phyloP scores from a whole-genome alignment of 495 filamentous ascomycete genomes.

The Trypethelium eluteriae region DNA sequence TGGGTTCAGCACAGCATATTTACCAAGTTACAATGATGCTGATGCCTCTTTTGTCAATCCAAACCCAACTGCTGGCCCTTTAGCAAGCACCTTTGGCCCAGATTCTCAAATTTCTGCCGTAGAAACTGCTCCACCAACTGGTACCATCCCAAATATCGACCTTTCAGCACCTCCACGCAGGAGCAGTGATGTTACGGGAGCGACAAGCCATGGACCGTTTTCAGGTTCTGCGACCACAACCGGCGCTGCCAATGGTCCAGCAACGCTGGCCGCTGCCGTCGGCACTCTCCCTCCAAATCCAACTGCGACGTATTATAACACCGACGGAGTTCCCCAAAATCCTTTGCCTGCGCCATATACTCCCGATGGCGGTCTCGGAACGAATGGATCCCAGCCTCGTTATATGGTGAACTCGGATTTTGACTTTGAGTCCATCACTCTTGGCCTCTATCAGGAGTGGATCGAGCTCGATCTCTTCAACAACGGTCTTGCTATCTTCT shows the following conservation, averaged over 20 bases:
- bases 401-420: conserved; percentile 47
- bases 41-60: conserved; percentile 25
- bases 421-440: conserved; percentile 34
- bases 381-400: conserved; percentile 66
- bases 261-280: conserved; percentile 27
- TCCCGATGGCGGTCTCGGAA: conserved; percentile 68
- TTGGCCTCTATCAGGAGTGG: conserved; percentile 75
- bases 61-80: conserved; percentile 18
- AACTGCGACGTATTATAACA: conserved; percentile 51
- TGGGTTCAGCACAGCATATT: conserved; percentile 13
- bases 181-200: conserved; percentile 24
- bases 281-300: conserved; percentile 33
- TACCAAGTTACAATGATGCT: conserved; percentile 34
- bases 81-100: conserved; percentile 22
- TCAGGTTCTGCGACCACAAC: conserved; percentile 34
- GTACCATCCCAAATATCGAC: conserved; percentile 6
- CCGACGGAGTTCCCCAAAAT: conserved; percentile 58
- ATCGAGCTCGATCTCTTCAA: conserved; percentile 87
- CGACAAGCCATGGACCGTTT: conserved; percentile 37
- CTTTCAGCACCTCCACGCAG: conserved; percentile 7
- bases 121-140: conserved; percentile 17
- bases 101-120: conserved; percentile 25
- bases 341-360: conserved; percentile 64
- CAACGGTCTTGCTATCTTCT: conserved; percentile 64
- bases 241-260: conserved; percentile 28